Evolutionary conservation across 116 monocot species (phyloP), one percentile per base, ranked within the genome.

Genomic region (Cymodocea nodosa): DNA sequence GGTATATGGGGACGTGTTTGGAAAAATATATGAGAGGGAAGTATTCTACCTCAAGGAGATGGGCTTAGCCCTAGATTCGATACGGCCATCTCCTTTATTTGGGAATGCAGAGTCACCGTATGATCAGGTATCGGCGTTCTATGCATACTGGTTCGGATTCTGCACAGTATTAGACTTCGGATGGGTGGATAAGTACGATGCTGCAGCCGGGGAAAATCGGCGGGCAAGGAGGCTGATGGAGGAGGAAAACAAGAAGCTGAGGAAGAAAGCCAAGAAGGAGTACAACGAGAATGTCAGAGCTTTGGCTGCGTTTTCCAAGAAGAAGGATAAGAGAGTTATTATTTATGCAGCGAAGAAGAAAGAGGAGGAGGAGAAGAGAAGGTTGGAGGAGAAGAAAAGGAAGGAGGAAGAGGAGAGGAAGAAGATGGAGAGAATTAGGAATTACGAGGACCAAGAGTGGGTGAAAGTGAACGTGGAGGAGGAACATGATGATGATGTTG

Each of bases 321-420:
- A 97, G 84, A 83, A 91, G 76, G 97, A 97, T 73, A 88, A 88
- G 81, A 79, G 97, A 70, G 92, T 98, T 51, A 63, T 83, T 0
- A 89, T 84, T 7, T 82, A 86, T 86, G 66, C 71, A 66, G 23
- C 60, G 54, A 88, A 86, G 78, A 88, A 75, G 80, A 82, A 71
- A 11, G 59, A 20, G 19, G 86, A 91, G 70, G 92, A 91, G 80
- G 85, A 88, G 82, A 80, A 69, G 76, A 71, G 71, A 40, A 70
- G 73, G 71, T 75, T 35, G 0, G 91, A 91, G 53, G 97, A 69
- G 78, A 76, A 63, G 73, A 83, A 79, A 77, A 98, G 76, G 78
- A 77, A 84, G 72, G 85, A 88, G 80, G 92, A 91, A 73, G 81
- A 83, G 74, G 76, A 77, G 65, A 83, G 73, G 83, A 86, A 48